Base-by-base conservation (phyloP, 2,329 filamentous ascomycete species). In the Pseudogymnoascus sp. region DNA sequence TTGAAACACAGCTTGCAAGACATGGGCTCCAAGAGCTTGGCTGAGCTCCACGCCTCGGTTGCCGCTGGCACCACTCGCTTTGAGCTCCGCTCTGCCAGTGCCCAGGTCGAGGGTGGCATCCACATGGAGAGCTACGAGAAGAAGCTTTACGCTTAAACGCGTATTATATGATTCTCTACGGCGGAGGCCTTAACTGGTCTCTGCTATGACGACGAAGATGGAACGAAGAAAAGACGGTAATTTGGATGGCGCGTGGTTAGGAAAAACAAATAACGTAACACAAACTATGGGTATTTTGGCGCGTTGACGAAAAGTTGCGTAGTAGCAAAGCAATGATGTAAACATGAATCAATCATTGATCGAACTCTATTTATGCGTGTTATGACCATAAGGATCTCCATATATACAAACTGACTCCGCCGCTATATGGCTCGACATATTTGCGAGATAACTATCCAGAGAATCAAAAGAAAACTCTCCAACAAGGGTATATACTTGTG, bases 51-150 rank as follows among this genome's bases (percentile, higher is more conserved):
- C 75, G 78, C 88, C 67, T 84, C 84, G 69, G 92, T 96, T 28
- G 78, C 80, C 68, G 81, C 85, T 33, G 91, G 92, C 65, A 84
- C 79, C 60, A 87, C 97, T 63, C 86, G 94, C 72, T 99, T 99
- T 75, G 94, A 99, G 82, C 83, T 97, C 73, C 84, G 94, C 71
- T 97, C 92, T 66, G 89, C 92, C 65, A 96, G 92, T 77, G 94
- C 94, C 60, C 92, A 96, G 84, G 84, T 95, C 65, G 94, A 99
- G 82, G 94, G 94, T 68, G 94, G 93, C 74, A 92, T 99, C 66
- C 95, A 97, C 80, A 92, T 99, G 83, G 92, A 97, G 81, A 93
- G 91, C 75, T 97, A 96, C 76, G 94, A 97, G 83, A 99, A 99
- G 89, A 99, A 97, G 85, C 89, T 99, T 69, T 99, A 96, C 79